These are phyloP conservation scores for Aphanoascus verrucosus DNA, from an alignment of 2,329 filamentous ascomycete species.

Conservation along the genomic window DNA sequence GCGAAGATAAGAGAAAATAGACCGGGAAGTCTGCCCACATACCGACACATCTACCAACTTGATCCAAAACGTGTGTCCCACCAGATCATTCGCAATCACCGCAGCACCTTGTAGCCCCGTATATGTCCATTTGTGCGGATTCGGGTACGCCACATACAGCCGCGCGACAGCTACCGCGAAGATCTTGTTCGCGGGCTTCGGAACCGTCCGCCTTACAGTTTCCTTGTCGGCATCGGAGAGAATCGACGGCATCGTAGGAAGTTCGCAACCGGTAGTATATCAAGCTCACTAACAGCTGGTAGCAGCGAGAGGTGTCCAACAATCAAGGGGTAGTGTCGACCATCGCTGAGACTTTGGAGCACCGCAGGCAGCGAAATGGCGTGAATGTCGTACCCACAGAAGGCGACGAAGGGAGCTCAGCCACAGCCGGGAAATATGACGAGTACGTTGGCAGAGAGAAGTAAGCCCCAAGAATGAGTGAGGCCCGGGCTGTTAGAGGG, in stretches of 20 bases:
- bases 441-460: too few species aligned
- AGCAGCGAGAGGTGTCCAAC: neutral
- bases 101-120: conserved; percentile 86
- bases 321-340: neutral
- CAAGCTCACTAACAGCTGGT: neutral
- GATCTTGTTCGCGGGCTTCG: conserved; percentile 94
- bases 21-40: conserved; percentile 29
- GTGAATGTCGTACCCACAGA: neutral
- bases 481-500: neutral
- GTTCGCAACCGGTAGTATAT: neutral
- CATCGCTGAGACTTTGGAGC: neutral
- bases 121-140: conserved; percentile 79
- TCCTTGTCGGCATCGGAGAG: conserved; percentile 91
- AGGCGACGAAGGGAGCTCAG: too few species aligned
- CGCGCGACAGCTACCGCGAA: conserved; percentile 86
- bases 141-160: conserved; percentile 85
- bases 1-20: neutral
- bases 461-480: neutral
- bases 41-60: conserved; percentile 96
- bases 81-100: conserved; percentile 84
- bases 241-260: conserved; percentile 48
- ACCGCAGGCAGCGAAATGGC: neutral
- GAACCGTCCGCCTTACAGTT: conserved; percentile 86
- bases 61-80: conserved; percentile 93
- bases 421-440: neutral